Percentiles rank a stretch among this genome's conserved stretches.
Conservation (phyloP, 306 rosid genomes). For the Vigna hirtella region DNA sequence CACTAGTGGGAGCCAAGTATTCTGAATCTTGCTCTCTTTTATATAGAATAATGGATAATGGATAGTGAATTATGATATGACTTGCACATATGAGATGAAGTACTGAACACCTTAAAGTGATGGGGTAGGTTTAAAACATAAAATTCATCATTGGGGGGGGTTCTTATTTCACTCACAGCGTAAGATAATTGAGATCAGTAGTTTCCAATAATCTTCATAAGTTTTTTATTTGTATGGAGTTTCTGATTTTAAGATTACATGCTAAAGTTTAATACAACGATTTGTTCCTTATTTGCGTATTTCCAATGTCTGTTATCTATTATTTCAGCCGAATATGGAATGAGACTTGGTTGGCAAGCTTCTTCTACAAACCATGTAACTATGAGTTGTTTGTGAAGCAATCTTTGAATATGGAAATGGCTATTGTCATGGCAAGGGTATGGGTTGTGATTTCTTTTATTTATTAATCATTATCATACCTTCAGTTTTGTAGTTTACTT, state of each 20-base stretch:
- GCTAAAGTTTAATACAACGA: constrained; percentile 25
- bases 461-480: constrained; percentile 15
- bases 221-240: constrained; percentile 19
- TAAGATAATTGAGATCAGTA: not conserved
- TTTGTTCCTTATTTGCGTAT: constrained; percentile 11
- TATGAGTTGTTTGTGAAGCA: constrained; percentile 98
- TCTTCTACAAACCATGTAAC: constrained; percentile 98
- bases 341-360: constrained; percentile 94
- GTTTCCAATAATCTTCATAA: constrained; percentile 20
- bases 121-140: constrained; percentile 20
- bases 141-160: constrained; percentile 17
- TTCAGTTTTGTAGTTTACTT: constrained; percentile 18
- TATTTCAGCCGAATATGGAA: constrained; percentile 93
- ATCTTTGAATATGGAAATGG: constrained; percentile 98
- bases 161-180: constrained; percentile 15
- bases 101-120: not conserved
- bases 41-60: constrained; percentile 10
- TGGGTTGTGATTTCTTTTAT: constrained; percentile 41
- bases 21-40: not conserved
- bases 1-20: constrained; percentile 18
- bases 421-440: constrained; percentile 98
- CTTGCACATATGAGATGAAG: not conserved
- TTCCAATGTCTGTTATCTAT: constrained; percentile 1
- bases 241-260: constrained; percentile 20
- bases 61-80: not conserved